phyloP scores from a whole-genome alignment of 805 yeast genomes.

The Kluyveromyces aestuarii region DNA sequence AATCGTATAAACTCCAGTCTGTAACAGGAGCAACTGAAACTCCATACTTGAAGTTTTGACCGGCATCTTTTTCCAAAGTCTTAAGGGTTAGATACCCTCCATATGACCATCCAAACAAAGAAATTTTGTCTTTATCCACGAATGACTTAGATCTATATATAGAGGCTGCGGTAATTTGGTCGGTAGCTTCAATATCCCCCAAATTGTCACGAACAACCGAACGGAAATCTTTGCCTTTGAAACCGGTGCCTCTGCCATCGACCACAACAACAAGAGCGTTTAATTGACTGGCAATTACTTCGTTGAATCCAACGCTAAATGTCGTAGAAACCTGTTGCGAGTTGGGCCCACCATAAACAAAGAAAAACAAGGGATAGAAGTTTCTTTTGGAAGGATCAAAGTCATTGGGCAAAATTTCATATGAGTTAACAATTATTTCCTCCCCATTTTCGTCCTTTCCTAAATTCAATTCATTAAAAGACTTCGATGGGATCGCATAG shows the following conservation, averaged over 20 bases:
- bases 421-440: slow-evolving; percentile 47
- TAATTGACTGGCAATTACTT: slow-evolving; percentile 66
- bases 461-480: slow-evolving; percentile 44
- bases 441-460: slow-evolving; percentile 40
- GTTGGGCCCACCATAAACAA: slow-evolving; percentile 93
- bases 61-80: slow-evolving; percentile 73
- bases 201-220: slow-evolving; percentile 71
- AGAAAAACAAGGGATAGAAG: slow-evolving; percentile 81
- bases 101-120: slow-evolving; percentile 98
- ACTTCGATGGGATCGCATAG: slow-evolving; percentile 50
- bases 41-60: slow-evolving; percentile 73
- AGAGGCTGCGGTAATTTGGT: slow-evolving; percentile 81
- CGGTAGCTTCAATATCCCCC: slow-evolving; percentile 75
- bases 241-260: slow-evolving; percentile 96
- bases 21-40: slow-evolving; percentile 98
- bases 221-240: slow-evolving; percentile 70
- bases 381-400: slow-evolving; percentile 43
- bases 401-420: slow-evolving; percentile 68
- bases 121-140: slow-evolving; percentile 59
- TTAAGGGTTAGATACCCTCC: slow-evolving; percentile 93
- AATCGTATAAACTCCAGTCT: slow-evolving; percentile 85
- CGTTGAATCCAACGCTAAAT: slow-evolving; percentile 58
- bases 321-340: slow-evolving; percentile 69
- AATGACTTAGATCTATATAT: slow-evolving; percentile 53
- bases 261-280: slow-evolving; percentile 86